These are phyloP conservation scores for Penicillium sp. DNA, from an alignment of 2,329 filamentous ascomycete genomes.

Conservation along the genomic window DNA sequence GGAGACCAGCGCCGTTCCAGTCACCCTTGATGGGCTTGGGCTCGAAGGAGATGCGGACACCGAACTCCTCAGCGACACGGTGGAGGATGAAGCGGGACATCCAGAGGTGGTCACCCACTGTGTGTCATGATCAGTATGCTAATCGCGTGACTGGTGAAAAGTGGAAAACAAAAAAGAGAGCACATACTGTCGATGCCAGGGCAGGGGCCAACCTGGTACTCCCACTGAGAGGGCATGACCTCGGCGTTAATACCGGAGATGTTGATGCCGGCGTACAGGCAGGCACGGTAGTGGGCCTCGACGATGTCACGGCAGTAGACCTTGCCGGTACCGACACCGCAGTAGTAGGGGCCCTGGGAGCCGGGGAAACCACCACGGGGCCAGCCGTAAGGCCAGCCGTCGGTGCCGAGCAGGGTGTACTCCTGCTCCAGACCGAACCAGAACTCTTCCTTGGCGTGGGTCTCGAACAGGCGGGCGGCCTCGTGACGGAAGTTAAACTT, in stretches of 20 bases:
- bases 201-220: constrained; percentile 94
- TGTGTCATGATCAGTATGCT: constrained; percentile 8
- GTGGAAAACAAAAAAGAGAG: neutral
- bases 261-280: constrained; percentile 81
- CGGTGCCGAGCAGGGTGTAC: constrained; percentile 86
- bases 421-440: constrained; percentile 99
- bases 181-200: constrained; percentile 73
- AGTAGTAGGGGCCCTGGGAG: constrained; percentile 94
- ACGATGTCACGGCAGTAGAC: constrained; percentile 98
- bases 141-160: neutral
- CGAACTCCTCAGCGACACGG: constrained; percentile 94
- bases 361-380: constrained; percentile 83
- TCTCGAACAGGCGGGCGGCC: constrained; percentile 82
- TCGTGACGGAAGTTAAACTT: constrained; percentile 98
- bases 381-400: constrained; percentile 91
- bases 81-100: constrained; percentile 83
- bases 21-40: constrained; percentile 94
- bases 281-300: constrained; percentile 89
- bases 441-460: constrained; percentile 75
- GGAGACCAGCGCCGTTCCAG: constrained; percentile 95
- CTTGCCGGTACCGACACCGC: constrained; percentile 94
- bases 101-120: constrained; percentile 96
- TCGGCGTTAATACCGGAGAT: constrained; percentile 99
- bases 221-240: constrained; percentile 98
- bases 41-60: constrained; percentile 88